Percentiles rank a stretch among this genome's conserved stretches.
Conservation (phyloP, 768 basidiomycete species). For the Erythrobasidium yunnanense region DNA sequence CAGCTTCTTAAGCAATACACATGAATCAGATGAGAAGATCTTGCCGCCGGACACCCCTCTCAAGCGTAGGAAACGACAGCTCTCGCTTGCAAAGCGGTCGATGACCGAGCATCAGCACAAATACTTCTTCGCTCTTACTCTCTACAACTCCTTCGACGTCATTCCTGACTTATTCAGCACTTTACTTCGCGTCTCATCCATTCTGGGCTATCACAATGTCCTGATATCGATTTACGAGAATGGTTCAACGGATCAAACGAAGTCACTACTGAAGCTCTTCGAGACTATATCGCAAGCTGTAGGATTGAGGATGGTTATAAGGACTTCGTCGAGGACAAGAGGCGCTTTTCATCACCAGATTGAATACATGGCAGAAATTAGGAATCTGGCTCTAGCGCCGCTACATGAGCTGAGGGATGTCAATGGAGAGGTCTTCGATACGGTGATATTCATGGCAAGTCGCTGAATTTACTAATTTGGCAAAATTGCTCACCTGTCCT, state of each 20-base stretch:
- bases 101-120: conserved; percentile 59
- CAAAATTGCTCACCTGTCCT: no score
- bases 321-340: conserved; percentile 79
- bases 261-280: conserved; percentile 87
- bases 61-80: no score
- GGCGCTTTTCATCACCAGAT: conserved; percentile 98
- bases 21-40: conserved; percentile 42
- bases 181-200: conserved; percentile 79
- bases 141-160: conserved; percentile 98
- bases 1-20: conserved; percentile 31
- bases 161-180: conserved; percentile 95
- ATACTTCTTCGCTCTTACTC: conserved; percentile 97
- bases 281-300: conserved; percentile 80
- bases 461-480: no score
- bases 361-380: conserved; percentile 99
- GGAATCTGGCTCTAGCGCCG: conserved; percentile 91
- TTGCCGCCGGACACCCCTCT: conserved; percentile 37
- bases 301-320: conserved; percentile 84
- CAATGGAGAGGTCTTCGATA: conserved; percentile 88
- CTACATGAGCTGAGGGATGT: conserved; percentile 83
- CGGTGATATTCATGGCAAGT: conserved; percentile 62
- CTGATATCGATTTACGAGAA: conserved; percentile 99
- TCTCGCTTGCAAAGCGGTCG: conserved; percentile 41
- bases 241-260: conserved; percentile 96
- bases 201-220: conserved; percentile 94